Percentiles rank a stretch among this genome's conserved stretches.
phyloP scores from a whole-genome alignment of 305 asterid species.

The Solanum hybrid region DNA sequence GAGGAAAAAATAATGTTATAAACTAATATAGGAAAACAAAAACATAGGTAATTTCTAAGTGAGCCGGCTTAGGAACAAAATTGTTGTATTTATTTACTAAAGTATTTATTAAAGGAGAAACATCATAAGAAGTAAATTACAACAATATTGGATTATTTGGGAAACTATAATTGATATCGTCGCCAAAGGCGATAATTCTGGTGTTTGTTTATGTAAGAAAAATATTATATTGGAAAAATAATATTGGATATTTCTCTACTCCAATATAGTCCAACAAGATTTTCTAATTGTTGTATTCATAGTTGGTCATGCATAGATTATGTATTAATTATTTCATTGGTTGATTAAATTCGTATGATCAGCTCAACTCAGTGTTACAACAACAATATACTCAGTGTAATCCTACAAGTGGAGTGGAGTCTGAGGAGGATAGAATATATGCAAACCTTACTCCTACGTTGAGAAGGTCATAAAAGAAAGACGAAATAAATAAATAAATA shows the following conservation, averaged over 20 bases:
- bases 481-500: not conserved
- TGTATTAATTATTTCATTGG: not conserved
- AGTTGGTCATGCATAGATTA: not conserved
- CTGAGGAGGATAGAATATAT: accelerated
- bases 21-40: not conserved
- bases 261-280: not conserved
- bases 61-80: not conserved
- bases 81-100: not conserved
- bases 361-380: not conserved
- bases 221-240: not conserved
- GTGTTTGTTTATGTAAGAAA: not conserved
- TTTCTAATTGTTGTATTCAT: not conserved
- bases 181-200: not conserved
- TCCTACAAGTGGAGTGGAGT: not conserved
- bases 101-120: not conserved
- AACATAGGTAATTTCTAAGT: not conserved
- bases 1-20: not conserved
- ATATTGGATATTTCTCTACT: not conserved
- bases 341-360: not conserved
- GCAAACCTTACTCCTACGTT: not conserved
- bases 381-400: not conserved
- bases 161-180: not conserved
- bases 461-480: not conserved
- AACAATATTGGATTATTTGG: not conserved
- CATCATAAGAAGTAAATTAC: not conserved